These are phyloP conservation scores for Chlorella sp. DNA, from an alignment of 139 green algal species.

Conservation along the genomic window DNA sequence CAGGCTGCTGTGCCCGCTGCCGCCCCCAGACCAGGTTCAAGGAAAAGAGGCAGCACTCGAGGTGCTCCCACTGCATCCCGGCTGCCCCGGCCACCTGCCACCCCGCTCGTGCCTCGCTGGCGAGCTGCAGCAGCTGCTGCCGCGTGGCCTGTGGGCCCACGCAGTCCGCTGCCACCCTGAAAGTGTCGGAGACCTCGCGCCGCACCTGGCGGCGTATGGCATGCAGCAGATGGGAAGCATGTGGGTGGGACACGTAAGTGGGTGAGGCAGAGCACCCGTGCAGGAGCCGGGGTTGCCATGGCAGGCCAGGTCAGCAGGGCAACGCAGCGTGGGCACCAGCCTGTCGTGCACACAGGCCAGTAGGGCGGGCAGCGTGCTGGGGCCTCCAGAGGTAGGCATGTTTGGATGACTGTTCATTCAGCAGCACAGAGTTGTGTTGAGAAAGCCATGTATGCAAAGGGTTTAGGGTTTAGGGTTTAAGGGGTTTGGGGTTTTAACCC, in stretches of 20 bases:
- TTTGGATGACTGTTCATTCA: too few species aligned
- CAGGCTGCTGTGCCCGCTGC: slow-evolving; percentile 37
- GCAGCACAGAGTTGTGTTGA: too few species aligned
- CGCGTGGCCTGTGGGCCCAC: slow-evolving; percentile 16
- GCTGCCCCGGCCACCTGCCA: background rate
- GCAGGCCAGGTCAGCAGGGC: background rate
- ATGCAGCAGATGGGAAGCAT: background rate
- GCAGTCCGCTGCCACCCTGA: slow-evolving; percentile 38
- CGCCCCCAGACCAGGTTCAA: slow-evolving; percentile 65
- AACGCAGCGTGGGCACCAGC: background rate
- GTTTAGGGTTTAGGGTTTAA: too few species aligned
- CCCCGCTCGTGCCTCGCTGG: background rate
- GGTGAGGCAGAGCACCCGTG: background rate
- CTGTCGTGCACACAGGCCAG: too few species aligned
- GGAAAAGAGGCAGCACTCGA: slow-evolving; percentile 69
- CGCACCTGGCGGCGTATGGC: slow-evolving; percentile 51
- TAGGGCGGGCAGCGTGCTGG: too few species aligned
- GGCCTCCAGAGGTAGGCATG: too few species aligned
- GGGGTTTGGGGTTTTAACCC: too few species aligned
- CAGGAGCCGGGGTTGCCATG: background rate
- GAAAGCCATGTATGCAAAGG: too few species aligned
- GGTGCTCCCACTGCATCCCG: slow-evolving; percentile 25
- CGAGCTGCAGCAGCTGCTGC: slow-evolving; percentile 33
- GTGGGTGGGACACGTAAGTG: too few species aligned
- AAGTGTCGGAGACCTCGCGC: slow-evolving; percentile 55